Conservation (phyloP, 345 rosid genomes). For the Syzygium oleosum region DNA sequence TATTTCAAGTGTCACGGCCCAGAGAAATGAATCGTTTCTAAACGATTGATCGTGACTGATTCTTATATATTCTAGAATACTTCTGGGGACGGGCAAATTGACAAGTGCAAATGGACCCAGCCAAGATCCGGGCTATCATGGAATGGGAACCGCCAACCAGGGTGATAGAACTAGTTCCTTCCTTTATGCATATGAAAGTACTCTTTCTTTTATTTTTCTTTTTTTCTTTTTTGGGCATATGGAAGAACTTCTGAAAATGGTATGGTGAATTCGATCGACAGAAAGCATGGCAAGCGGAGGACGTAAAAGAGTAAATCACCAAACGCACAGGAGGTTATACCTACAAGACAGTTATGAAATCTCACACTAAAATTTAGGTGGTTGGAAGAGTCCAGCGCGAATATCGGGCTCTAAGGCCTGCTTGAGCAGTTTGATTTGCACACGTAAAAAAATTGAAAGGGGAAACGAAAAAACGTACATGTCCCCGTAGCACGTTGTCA, state of each 20-base stretch:
- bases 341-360: constrained; percentile 1
- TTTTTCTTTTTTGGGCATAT: background rate
- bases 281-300: background rate
- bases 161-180: background rate
- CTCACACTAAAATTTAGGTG: background rate
- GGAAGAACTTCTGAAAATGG: background rate
- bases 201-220: background rate
- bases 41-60: no score
- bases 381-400: background rate
- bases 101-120: no score
- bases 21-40: no score
- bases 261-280: background rate
- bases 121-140: background rate
- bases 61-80: background rate
- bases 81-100: no score
- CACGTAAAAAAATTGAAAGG: background rate
- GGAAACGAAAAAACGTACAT: background rate
- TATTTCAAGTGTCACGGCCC: background rate
- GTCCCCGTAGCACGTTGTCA: background rate
- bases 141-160: background rate
- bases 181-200: background rate
- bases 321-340: background rate
- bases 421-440: background rate
- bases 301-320: background rate
- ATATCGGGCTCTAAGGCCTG: background rate